These are phyloP conservation scores for Lichtheimia corymbifera DNA, from an alignment of 371 early-diverging fungal species.

Conservation along the genomic window DNA sequence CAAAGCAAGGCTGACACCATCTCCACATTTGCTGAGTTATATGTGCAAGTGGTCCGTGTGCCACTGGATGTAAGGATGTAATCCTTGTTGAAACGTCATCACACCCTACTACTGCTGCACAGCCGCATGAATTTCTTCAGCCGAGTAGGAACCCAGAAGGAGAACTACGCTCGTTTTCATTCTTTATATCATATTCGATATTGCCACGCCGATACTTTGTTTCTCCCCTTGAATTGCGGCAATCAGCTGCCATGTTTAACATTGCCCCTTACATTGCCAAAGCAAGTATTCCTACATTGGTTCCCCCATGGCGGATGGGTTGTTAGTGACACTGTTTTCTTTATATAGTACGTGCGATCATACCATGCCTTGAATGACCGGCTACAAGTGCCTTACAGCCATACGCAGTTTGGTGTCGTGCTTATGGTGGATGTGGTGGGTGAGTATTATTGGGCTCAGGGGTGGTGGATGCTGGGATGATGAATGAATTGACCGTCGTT, in stretches of 20 bases:
- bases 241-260: slow-evolving; percentile 24
- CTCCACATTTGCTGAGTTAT: too few relatives aligned
- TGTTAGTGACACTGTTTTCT: background rate
- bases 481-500: background rate
- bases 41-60: too few relatives aligned
- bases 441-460: slow-evolving; percentile 13
- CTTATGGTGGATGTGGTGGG: slow-evolving; percentile 66
- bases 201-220: too few relatives aligned
- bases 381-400: slow-evolving; percentile 51
- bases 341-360: slow-evolving; percentile 50
- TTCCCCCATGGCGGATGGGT: background rate
- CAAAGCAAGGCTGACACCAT: too few relatives aligned
- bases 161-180: too few relatives aligned
- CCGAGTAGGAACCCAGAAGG: too few relatives aligned
- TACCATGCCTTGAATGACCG: slow-evolving; percentile 51
- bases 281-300: slow-evolving; percentile 11
- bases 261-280: slow-evolving; percentile 29
- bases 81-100: too few relatives aligned
- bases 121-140: too few relatives aligned
- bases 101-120: too few relatives aligned
- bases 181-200: too few relatives aligned
- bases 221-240: background rate
- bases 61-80: too few relatives aligned
- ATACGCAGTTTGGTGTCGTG: slow-evolving; percentile 62
- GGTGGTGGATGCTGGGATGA: background rate